These are phyloP conservation scores for Yamadazyma songkhlaensis DNA, from an alignment of 1,139 yeast species.

Conservation along the genomic window DNA sequence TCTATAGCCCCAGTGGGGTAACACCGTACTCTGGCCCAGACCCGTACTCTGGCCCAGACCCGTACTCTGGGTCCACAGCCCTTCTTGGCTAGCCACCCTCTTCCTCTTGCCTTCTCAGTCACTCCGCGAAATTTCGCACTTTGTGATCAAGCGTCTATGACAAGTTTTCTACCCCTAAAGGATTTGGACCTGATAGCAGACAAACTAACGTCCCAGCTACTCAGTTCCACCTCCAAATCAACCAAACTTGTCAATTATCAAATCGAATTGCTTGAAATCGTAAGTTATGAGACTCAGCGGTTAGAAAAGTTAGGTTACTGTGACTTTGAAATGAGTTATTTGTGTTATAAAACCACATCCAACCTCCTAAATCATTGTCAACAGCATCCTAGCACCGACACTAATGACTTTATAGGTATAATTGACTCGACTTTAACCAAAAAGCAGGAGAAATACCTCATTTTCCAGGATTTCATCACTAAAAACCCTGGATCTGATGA, in stretches of 20 bases:
- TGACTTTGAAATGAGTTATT: slow-evolving; percentile 38
- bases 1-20: no score
- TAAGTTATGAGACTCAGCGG: slow-evolving; percentile 30
- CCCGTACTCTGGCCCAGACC: no score
- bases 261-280: slow-evolving; percentile 33
- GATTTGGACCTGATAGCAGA: not conserved
- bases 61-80: no score
- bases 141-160: no score
- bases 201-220: slow-evolving; percentile 6
- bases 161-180: no score
- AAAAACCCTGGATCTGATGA: not conserved
- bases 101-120: no score
- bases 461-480: slow-evolving; percentile 4
- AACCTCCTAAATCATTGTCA: slow-evolving; percentile 16
- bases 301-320: slow-evolving; percentile 29
- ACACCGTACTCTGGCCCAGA: no score
- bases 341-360: slow-evolving; percentile 21
- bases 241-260: slow-evolving; percentile 24
- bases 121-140: no score
- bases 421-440: slow-evolving; percentile 23
- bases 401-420: slow-evolving; percentile 18
- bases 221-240: slow-evolving; percentile 9
- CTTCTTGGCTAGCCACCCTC: no score
- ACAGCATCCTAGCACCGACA: slow-evolving; percentile 12
- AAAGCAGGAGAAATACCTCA: slow-evolving; percentile 14